Percentiles rank a stretch among this genome's conserved stretches.
Evolutionary conservation across 441 rosid genomes (phyloP).

Genomic region (Theobroma grandiflorum): DNA sequence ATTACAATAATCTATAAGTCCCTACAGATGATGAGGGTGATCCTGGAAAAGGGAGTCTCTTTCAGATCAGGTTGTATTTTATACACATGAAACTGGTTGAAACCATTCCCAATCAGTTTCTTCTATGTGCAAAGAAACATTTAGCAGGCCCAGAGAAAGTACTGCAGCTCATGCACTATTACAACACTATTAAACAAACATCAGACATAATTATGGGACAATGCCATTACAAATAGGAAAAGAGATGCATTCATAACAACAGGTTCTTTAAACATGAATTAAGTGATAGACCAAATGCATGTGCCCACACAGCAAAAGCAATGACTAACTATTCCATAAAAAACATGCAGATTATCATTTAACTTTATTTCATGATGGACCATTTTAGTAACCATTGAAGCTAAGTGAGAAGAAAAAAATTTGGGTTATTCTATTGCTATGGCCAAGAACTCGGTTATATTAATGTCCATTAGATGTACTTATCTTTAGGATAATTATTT

Average conservation of each 20-base stretch:
- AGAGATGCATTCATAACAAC: neutral
- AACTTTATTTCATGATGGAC: neutral
- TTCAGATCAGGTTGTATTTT: constrained; percentile 33
- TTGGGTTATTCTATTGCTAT: neutral
- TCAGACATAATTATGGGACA: constrained; percentile 24
- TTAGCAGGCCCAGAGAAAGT: constrained; percentile 15
- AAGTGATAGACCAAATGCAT: neutral
- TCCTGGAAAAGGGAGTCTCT: constrained; percentile 39
- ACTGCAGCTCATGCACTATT: constrained; percentile 40
- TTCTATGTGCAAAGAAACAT: constrained; percentile 29
- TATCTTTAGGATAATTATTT: neutral
- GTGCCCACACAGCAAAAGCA: constrained; percentile 18
- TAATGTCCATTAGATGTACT: neutral
- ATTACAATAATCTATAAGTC: constrained; percentile 40
- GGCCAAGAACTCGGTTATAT: neutral
- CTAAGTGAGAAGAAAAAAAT: neutral
- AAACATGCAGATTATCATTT: neutral
- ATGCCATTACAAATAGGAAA: constrained; percentile 3
- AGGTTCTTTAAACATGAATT: neutral
- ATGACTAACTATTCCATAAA: neutral
- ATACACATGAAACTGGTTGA: constrained; percentile 39
- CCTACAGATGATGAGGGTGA: constrained; percentile 38
- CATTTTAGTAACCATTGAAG: neutral
- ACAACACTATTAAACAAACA: constrained; percentile 27
- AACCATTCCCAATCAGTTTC: too few relatives aligned